Evolutionary conservation across 352 stramenopile genomes (phyloP).

Genomic region (Pythium aquatile): DNA sequence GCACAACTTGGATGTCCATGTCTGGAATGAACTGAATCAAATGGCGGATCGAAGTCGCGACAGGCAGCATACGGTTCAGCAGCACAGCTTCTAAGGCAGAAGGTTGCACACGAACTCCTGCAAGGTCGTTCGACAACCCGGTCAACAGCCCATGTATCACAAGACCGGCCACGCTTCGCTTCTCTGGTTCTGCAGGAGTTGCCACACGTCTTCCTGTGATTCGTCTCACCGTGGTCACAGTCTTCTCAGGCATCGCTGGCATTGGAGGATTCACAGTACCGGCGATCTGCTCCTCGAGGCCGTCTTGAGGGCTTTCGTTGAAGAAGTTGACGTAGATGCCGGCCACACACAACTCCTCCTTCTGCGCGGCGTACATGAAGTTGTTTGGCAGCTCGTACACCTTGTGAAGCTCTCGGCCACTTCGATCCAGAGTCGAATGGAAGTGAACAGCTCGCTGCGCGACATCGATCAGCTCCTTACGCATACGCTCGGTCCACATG

Average conservation of each 20-base stretch:
- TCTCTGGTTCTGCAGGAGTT: constrained; percentile 35
- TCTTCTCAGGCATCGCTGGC: constrained; percentile 26
- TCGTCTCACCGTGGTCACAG: constrained; percentile 19
- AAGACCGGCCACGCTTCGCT: constrained; percentile 52
- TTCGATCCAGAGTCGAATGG: constrained; percentile 56
- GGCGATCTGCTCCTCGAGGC: constrained; percentile 73
- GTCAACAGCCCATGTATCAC: constrained; percentile 76
- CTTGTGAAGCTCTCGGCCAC: constrained; percentile 54
- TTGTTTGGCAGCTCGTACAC: constrained; percentile 72
- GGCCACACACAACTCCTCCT: constrained; percentile 80
- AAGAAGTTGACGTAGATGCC: constrained; percentile 90
- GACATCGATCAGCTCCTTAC: constrained; percentile 67
- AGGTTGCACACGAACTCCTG: constrained; percentile 66
- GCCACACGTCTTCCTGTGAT: constrained; percentile 20
- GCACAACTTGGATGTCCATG: constrained; percentile 83
- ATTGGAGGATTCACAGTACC: constrained; percentile 49
- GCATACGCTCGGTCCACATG: constrained; percentile 87
- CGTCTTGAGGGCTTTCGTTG: constrained; percentile 80
- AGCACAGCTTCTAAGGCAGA: constrained; percentile 65
- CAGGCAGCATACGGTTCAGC: constrained; percentile 67
- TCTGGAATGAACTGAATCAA: constrained; percentile 77
- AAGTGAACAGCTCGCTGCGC: constrained; percentile 72
- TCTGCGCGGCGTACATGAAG: constrained; percentile 83
- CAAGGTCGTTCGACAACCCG: constrained; percentile 70
- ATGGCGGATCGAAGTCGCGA: constrained; percentile 77